Conservation (phyloP, 148 eudicot species). For the Suaeda aralocaspica region DNA sequence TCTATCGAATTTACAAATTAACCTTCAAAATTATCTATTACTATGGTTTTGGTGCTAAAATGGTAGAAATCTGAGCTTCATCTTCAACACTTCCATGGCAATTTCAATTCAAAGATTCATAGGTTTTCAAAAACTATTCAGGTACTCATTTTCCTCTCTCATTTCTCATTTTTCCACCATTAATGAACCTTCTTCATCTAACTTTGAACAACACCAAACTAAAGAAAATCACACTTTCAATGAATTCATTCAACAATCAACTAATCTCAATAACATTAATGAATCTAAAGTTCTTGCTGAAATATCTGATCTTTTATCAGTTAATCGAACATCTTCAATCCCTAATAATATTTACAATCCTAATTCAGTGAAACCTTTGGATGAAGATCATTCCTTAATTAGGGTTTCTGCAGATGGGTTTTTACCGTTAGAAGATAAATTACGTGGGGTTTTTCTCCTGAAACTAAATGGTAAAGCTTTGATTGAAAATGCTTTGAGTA, state of each 20-base stretch:
- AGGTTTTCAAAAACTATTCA: background rate
- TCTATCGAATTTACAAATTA: background rate
- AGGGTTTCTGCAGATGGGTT: conserved; percentile 44
- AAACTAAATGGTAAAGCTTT: conserved; percentile 55
- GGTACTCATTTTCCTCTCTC: conserved; percentile 17
- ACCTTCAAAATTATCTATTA: background rate
- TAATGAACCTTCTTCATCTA: conserved; percentile 2
- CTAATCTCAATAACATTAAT: conserved; percentile 6
- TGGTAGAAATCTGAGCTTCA: background rate
- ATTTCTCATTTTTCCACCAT: conserved; percentile 22
- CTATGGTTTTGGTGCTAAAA: background rate
- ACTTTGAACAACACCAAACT: background rate
- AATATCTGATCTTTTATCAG: conserved; percentile 54
- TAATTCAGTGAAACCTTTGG: conserved; percentile 11
- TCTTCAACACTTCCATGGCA: conserved; percentile 8
- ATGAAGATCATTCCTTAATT: conserved; percentile 9
- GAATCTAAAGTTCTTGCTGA: conserved; percentile 50
- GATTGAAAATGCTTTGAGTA: conserved; percentile 38
- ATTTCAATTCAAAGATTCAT: conserved; percentile 16
- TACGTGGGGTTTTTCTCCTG: conserved; percentile 82
- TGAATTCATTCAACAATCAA: background rate
- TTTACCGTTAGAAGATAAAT: conserved; percentile 60
- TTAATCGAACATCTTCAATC: conserved; percentile 20
- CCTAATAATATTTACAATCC: conserved; percentile 11
- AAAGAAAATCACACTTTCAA: background rate